Evolutionary conservation across 225 moss, liverwort and hornwort species (phyloP).

Genomic region (Antitrichia curtipendula): DNA sequence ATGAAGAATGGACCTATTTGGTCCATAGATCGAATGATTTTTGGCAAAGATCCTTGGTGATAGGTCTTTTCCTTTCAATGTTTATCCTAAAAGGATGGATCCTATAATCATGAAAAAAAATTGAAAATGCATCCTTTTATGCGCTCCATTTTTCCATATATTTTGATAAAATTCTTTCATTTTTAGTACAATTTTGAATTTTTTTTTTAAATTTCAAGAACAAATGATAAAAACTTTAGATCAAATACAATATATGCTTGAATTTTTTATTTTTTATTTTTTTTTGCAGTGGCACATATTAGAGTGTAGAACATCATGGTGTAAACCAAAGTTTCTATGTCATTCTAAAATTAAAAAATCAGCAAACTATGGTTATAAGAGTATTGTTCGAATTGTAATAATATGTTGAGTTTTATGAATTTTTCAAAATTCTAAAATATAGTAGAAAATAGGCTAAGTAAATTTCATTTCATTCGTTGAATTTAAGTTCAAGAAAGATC

Average conservation of each 20-base stretch:
- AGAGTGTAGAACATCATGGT: neutral
- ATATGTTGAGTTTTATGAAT: neutral
- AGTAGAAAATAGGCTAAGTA: accelerated
- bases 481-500: neutral
- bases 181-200: neutral
- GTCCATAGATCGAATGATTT: neutral
- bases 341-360: neutral
- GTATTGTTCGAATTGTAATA: neutral
- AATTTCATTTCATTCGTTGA: neutral
- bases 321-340: neutral
- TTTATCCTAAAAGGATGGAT: accelerated
- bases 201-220: neutral
- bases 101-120: neutral
- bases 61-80: neutral
- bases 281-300: neutral
- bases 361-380: accelerated
- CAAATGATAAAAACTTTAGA: neutral
- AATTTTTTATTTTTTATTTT: too few species aligned
- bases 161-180: neutral
- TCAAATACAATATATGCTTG: neutral
- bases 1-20: neutral
- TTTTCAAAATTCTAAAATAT: neutral
- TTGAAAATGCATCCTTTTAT: neutral
- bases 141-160: neutral
- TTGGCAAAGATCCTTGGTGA: neutral